phyloP scores from a whole-genome alignment of 352 stramenopile species.

The Phytophthora podocarpi region DNA sequence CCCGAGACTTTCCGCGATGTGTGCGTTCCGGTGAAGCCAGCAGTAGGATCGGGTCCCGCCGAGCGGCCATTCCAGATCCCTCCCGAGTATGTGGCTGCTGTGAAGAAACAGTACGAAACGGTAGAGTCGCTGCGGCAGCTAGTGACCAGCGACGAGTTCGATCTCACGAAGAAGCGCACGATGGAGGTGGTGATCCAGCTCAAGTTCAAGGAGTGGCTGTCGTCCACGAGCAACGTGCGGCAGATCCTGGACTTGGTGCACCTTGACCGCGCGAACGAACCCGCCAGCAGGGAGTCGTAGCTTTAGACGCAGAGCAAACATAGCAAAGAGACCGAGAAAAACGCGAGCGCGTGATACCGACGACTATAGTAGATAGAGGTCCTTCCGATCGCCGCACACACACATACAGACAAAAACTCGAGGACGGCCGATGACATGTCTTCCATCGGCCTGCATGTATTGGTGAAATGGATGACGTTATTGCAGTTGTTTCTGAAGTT shows the following conservation, averaged over 20 bases:
- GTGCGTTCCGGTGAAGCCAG: slow-evolving; percentile 70
- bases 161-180: slow-evolving; percentile 74
- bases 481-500: slow-evolving; percentile 30
- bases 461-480: slow-evolving; percentile 14
- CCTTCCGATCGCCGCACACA: slow-evolving; percentile 11
- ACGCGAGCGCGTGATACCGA: slow-evolving; percentile 6
- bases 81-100: slow-evolving; percentile 62
- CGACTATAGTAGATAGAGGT: slow-evolving; percentile 42
- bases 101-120: slow-evolving; percentile 74
- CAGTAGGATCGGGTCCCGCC: slow-evolving; percentile 28
- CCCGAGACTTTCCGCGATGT: slow-evolving; percentile 69
- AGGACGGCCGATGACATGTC: too few species aligned
- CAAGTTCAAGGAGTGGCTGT: slow-evolving; percentile 90
- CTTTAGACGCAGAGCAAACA: not conserved
- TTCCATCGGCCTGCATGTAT: not conserved
- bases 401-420: not conserved
- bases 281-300: slow-evolving; percentile 29
- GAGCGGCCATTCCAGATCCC: slow-evolving; percentile 86
- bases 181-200: slow-evolving; percentile 86
- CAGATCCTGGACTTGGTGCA: slow-evolving; percentile 91
- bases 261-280: slow-evolving; percentile 56
- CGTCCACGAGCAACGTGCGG: slow-evolving; percentile 81
- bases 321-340: not conserved
- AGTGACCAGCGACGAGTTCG: slow-evolving; percentile 83
- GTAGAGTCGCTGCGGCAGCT: slow-evolving; percentile 75